Evolutionary conservation across 805 yeast genomes (phyloP).

Genomic region (Candida mattraensis): DNA sequence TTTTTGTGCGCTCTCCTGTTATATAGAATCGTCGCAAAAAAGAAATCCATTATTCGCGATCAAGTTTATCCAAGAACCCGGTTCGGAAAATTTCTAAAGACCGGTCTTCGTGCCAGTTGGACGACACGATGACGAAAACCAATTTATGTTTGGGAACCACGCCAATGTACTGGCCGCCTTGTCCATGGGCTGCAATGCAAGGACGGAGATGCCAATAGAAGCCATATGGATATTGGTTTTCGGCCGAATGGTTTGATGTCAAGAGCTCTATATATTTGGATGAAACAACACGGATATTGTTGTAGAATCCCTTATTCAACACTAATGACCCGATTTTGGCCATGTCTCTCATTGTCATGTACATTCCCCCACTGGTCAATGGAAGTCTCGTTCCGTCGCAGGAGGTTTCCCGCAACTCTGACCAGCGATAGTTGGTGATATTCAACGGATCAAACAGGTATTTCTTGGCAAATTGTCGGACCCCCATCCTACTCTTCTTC

Average conservation of each 20-base stretch:
- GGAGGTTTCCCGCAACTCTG: constrained; percentile 1
- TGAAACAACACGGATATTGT: constrained; percentile 1
- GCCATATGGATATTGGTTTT: constrained; percentile 1
- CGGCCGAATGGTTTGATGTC: constrained; percentile 2
- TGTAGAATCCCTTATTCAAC: not conserved
- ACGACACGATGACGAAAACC: constrained; percentile 1
- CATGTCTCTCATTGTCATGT: constrained; percentile 3
- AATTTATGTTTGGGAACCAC: not conserved
- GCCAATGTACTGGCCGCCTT: constrained; percentile 3
- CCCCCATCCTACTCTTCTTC: not conserved
- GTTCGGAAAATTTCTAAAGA: too few relatives aligned
- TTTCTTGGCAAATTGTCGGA: constrained; percentile 1
- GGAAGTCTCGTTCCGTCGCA: constrained; percentile 1
- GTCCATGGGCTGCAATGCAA: not conserved
- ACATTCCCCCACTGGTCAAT: not conserved
- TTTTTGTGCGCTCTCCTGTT: too few relatives aligned
- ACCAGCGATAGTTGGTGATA: not conserved
- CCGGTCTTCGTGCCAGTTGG: too few relatives aligned
- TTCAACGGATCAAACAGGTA: constrained; percentile 1
- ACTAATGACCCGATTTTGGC: constrained; percentile 3
- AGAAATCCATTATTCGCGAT: too few relatives aligned
- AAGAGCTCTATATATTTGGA: not conserved
- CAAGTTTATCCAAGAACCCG: too few relatives aligned
- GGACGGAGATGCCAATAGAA: constrained; percentile 3
- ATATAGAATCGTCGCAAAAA: too few relatives aligned